Conservation (phyloP, 2,329 filamentous ascomycete genomes). For the Talaromyces rugulosus region DNA sequence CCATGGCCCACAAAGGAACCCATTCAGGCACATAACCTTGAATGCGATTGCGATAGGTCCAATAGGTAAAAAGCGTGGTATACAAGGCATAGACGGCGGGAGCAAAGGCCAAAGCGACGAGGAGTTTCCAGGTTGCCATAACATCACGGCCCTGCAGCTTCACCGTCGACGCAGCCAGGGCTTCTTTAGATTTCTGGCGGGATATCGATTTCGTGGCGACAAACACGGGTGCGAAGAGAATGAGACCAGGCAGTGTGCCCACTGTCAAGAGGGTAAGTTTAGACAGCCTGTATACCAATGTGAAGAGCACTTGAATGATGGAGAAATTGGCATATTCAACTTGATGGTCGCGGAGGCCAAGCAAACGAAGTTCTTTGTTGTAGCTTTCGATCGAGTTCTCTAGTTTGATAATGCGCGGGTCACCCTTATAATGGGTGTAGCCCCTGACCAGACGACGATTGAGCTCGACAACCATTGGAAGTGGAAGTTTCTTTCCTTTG, state of each 20-base stretch:
- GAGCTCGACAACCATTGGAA: slow-evolving; percentile 89
- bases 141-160: slow-evolving; percentile 87
- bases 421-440: slow-evolving; percentile 88
- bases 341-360: slow-evolving; percentile 90
- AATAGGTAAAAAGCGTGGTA: slow-evolving; percentile 67
- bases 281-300: slow-evolving; percentile 71
- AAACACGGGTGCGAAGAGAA: slow-evolving; percentile 87
- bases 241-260: slow-evolving; percentile 77
- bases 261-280: slow-evolving; percentile 75
- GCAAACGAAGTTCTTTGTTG: slow-evolving; percentile 77
- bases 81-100: slow-evolving; percentile 80
- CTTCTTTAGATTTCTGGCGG: slow-evolving; percentile 74
- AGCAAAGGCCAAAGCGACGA: slow-evolving; percentile 79
- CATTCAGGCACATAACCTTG: slow-evolving; percentile 77
- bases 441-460: slow-evolving; percentile 87
- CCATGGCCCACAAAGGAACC: slow-evolving; percentile 74
- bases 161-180: slow-evolving; percentile 78
- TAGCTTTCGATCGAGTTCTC: slow-evolving; percentile 75
- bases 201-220: slow-evolving; percentile 79
- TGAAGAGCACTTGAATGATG: slow-evolving; percentile 67
- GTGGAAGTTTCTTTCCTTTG: slow-evolving; percentile 85
- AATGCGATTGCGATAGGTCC: slow-evolving; percentile 75
- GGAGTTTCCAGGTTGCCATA: slow-evolving; percentile 89
- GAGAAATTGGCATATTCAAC: slow-evolving; percentile 87
- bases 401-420: slow-evolving; percentile 73